Conservation (phyloP, 2,329 filamentous ascomycete species). For the Verticillium albo-atrum region DNA sequence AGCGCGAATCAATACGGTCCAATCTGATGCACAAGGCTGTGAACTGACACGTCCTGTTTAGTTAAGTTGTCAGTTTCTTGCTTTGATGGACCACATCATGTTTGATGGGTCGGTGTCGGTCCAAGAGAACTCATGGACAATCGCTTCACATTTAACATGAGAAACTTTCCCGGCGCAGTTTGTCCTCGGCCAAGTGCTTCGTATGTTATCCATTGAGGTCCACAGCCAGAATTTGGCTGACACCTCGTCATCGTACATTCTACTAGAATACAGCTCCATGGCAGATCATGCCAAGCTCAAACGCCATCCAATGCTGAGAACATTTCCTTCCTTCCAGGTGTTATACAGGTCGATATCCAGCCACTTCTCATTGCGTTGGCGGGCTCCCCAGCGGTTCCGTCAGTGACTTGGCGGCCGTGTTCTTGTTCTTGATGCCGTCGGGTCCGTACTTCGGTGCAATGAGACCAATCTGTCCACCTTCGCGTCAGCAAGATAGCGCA, state of each 20-base stretch:
- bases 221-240: background rate
- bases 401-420: conserved; percentile 9
- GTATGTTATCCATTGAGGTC: background rate
- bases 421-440: conserved; percentile 8
- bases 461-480: conserved; percentile 29
- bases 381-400: background rate
- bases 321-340: background rate
- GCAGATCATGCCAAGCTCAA: background rate
- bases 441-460: conserved; percentile 29
- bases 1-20: background rate
- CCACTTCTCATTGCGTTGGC: background rate
- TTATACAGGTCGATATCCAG: background rate
- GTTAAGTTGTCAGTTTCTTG: no score
- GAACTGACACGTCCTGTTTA: no score
- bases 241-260: background rate
- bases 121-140: no score
- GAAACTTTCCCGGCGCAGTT: no score
- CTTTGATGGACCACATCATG: no score
- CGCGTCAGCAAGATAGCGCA: background rate
- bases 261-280: background rate
- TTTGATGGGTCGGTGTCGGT: no score
- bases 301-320: background rate
- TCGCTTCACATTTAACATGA: no score
- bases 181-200: background rate
- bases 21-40: no score